Evolutionary conservation across 257 asterid genomes (phyloP), one percentile per base, ranked within the genome.

Genomic region (Petunia secreta): DNA sequence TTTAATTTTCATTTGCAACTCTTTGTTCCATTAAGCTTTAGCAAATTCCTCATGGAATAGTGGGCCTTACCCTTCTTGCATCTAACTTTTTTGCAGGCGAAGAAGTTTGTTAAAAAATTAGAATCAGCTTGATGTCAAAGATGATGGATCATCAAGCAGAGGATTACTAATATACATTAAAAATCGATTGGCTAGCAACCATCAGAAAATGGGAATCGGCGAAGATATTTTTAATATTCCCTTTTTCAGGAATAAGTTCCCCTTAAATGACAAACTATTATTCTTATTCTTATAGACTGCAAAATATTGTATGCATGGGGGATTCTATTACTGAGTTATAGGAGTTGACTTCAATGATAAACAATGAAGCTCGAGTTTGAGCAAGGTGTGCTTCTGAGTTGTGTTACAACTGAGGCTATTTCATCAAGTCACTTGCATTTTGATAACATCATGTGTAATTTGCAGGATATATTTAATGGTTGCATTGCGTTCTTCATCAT

Each of bases 41-140:
- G 46, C 8, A 25, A 34, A 71, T 25, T 16, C 77, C 16, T 46
- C 2, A 48, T 52, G 2, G 25, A 5, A 71, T 71, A 5, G 46
- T 13, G 46, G 46, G 44, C 78, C 78, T 73, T 50, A 73, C 44
- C 46, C 78, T 73, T 11, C 25, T 25, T 34, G 7, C 50, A 48
- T 73, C 4, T 73, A 48, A 50, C 36, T 50, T 48, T 64, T 38
- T 84, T 73, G 65, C 93, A 94, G 98, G 97, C 94, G 4, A 94
- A 92, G 84, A 92, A 88, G 85, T 82, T 91, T 1, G 94, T 94
- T 13, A 83, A 88, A 82, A 87, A 73, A 76, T 53, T 91, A 64
- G 97, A 94, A 85, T 89, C 93, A 6, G 37, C 97, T 84, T 89
- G 83, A 85, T 69, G 50, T 65, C 44, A n/a, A 81, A 78, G 77